Evolutionary conservation across 2,329 filamentous ascomycete genomes (phyloP), one percentile per base, ranked within the genome.

Genomic region (Pseudophaeomoniella oleicola): DNA sequence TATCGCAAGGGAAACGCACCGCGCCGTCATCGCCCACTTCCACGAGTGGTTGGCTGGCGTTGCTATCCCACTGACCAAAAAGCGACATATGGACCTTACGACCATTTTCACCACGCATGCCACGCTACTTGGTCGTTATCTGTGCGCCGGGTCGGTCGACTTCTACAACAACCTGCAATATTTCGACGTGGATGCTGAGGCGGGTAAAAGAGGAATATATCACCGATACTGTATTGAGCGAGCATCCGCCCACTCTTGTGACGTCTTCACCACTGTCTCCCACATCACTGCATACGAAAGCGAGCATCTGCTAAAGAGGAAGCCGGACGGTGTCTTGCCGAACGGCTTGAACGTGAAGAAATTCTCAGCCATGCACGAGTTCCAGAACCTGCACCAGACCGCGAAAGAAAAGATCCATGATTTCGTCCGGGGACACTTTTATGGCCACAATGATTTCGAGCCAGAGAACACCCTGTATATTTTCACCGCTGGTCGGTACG

Each of bases 101-200:
- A 96, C 90, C 47, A 96, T 96, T 57, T 96, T 96, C 66, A 98
- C 90, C 30, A 98, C 90, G 2, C 90, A 96, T 61, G 90, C 90
- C 16, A 96, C 90, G 4, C 72, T 98, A 9, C 75, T 98, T 34
- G 90, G 90, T 43, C 80, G 90, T 51, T 96, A 98, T 55, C 81
- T 96, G 34, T 96, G 90, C 56, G 90, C 90, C 36, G 90, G 90
- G 37, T 94, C 87, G 0, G 90, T 96, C 44, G 90, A 98, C 57
- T 96, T 98, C 57, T 98, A 98, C 72, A 98, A 96, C 67, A 94
- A 96, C 58, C 72, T 98, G 37, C 88, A 96, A 59, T 81, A 78
- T 64, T 96, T 98, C 54, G 88, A 98, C 54, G 86, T 94, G 18
- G 90, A 98, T 56, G 78, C 85, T 4, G 90, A 98, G 62, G 90